Evolutionary conservation across 163 green algal species (phyloP).

Genomic region (Coccomyxa subellipsoidea): DNA sequence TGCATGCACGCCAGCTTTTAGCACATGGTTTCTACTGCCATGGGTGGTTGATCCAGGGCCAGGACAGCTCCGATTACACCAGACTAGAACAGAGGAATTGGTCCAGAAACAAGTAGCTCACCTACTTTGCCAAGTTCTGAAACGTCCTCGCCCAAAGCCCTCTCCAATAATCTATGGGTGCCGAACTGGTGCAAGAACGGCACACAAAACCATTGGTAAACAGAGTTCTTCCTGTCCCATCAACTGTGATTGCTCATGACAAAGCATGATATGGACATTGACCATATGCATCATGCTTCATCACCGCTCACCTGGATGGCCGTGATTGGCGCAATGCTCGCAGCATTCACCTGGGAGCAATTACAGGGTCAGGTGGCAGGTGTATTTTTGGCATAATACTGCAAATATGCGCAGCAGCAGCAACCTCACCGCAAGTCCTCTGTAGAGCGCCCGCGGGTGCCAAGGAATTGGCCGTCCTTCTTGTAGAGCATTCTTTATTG

Average conservation of each 20-base stretch:
- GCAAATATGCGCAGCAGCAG: too few species aligned
- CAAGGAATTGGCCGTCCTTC: slow-evolving; percentile 72
- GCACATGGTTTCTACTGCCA: too few species aligned
- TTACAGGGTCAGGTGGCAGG: not conserved
- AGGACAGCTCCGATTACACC: too few species aligned
- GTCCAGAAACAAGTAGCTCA: not conserved
- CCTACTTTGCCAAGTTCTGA: not conserved
- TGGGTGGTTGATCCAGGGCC: too few species aligned
- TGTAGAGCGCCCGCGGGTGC: slow-evolving; percentile 61
- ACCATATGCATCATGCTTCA: not conserved
- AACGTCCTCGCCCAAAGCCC: not conserved
- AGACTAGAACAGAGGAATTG: too few species aligned
- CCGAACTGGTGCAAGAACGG: slow-evolving; percentile 6
- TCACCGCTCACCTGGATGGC: slow-evolving; percentile 84
- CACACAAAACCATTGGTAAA: not conserved
- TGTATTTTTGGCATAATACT: too few species aligned
- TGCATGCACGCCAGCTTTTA: not conserved
- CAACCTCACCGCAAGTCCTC: slow-evolving; percentile 59
- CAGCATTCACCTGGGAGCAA: slow-evolving; percentile 24
- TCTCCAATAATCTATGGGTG: slow-evolving; percentile 20
- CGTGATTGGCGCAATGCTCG: slow-evolving; percentile 91
- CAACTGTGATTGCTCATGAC: not conserved
- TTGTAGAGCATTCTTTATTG: slow-evolving; percentile 87
- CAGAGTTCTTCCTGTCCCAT: not conserved
- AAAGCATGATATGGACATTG: not conserved